phyloP scores from a whole-genome alignment of 192 early-diverging fungal genomes.

The Irineochytrium annulatum region DNA sequence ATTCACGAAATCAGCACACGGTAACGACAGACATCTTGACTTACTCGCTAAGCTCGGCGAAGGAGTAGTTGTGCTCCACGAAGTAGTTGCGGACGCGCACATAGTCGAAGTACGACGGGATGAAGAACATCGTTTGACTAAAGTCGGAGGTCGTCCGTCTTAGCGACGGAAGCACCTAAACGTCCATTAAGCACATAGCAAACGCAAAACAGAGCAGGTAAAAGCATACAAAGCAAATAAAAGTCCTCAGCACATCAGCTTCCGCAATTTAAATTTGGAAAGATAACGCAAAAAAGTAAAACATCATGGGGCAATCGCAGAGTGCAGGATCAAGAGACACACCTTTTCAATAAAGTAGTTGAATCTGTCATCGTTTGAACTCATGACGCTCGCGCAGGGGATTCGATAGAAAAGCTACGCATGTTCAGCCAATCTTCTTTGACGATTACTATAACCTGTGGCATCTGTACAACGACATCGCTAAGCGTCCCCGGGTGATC shows the following conservation, averaged over 20 bases:
- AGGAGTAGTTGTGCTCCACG: slow-evolving; percentile 66
- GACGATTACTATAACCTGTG: slow-evolving; percentile 53
- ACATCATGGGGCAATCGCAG: not conserved
- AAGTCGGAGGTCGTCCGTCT: slow-evolving; percentile 36
- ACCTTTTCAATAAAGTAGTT: slow-evolving; percentile 72
- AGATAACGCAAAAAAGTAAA: not conserved
- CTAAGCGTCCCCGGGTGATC: slow-evolving; percentile 65
- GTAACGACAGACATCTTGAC: slow-evolving; percentile 21
- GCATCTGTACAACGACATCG: slow-evolving; percentile 73
- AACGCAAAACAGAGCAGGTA: too few species aligned
- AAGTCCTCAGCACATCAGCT: too few species aligned
- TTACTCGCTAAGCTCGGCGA: slow-evolving; percentile 81
- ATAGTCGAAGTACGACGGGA: slow-evolving; percentile 96
- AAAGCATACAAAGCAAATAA: too few species aligned
- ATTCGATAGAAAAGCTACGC: slow-evolving; percentile 69
- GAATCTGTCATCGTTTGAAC: slow-evolving; percentile 77
- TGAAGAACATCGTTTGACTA: slow-evolving; percentile 63
- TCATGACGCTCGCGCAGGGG: slow-evolving; percentile 49
- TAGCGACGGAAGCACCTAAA: slow-evolving; percentile 54
- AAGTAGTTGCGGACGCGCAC: slow-evolving; percentile 89
- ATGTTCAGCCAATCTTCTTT: not conserved
- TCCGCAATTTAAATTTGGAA: too few species aligned
- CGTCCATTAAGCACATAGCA: slow-evolving; percentile 12
- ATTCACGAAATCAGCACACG: slow-evolving; percentile 1
- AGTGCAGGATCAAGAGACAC: not conserved